Percentiles rank a stretch among this genome's conserved stretches.
These are phyloP conservation scores for Aspergillus fijiensis DNA, from an alignment of 2,329 filamentous ascomycete genomes.

Conservation along the genomic window DNA sequence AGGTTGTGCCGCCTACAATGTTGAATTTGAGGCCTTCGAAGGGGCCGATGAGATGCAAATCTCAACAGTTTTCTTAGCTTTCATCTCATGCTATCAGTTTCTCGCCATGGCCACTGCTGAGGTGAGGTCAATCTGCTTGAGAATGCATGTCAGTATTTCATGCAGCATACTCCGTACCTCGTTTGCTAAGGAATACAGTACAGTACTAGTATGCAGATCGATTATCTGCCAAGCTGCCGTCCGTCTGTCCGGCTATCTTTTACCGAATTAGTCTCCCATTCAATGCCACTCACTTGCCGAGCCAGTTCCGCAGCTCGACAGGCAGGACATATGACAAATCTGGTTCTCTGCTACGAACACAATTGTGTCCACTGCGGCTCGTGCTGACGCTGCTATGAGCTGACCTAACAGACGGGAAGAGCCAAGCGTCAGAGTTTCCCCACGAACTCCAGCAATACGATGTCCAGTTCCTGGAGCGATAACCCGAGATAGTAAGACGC, in stretches of 20 bases:
- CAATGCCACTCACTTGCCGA: background rate
- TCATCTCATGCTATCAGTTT: no score
- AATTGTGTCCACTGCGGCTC: background rate
- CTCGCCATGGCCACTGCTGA: no score
- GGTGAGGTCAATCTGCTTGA: no score
- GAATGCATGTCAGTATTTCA: background rate
- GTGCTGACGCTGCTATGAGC: background rate
- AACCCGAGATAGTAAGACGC: background rate
- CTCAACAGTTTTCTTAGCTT: background rate
- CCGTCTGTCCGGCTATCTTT: background rate
- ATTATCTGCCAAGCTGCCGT: constrained; percentile 3
- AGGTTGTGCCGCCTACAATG: background rate
- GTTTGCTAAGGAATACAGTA: background rate
- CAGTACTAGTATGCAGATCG: constrained; percentile 1
- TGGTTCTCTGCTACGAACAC: background rate
- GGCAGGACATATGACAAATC: background rate
- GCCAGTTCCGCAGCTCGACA: background rate
- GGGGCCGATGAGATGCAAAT: background rate
- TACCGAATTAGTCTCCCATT: background rate
- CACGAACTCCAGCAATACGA: background rate
- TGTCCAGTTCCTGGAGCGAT: background rate
- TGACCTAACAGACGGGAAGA: background rate
- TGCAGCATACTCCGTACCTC: background rate
- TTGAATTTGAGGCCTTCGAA: background rate
- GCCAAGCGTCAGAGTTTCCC: background rate